phyloP scores from a whole-genome alignment of 805 yeast genomes.

The Saccharomycopsis sp. region DNA sequence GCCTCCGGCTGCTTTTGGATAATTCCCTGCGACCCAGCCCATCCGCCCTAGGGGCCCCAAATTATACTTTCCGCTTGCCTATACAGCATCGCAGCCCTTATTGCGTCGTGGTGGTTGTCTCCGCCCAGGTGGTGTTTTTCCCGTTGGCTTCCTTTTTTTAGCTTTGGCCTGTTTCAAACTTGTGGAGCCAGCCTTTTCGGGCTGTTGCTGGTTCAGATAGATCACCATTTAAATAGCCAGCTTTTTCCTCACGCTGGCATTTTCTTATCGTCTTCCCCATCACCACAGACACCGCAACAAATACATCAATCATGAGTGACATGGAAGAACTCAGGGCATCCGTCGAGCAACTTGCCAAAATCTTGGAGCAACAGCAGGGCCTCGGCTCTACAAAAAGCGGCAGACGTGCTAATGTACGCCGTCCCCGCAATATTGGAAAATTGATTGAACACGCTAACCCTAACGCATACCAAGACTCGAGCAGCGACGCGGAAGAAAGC shows the following conservation, averaged over 20 bases:
- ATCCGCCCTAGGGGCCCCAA: neutral
- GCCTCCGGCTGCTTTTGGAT: neutral
- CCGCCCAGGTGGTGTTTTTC: neutral
- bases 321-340: neutral
- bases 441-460: neutral
- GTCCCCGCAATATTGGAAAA: neutral
- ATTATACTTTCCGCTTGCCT: neutral
- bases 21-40: neutral
- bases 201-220: neutral
- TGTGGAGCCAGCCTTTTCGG: neutral
- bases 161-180: neutral
- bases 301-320: neutral
- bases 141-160: neutral
- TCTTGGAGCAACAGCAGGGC: neutral
- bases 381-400: neutral
- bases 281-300: neutral
- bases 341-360: neutral
- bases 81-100: neutral
- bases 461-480: neutral
- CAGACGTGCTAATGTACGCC: neutral
- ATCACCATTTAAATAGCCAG: neutral
- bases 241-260: neutral
- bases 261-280: neutral
- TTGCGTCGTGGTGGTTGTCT: too few relatives aligned
- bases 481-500: neutral